Evolutionary conservation across 148 eudicot species (phyloP).

Genomic region (Rhododendron williamsianum): DNA sequence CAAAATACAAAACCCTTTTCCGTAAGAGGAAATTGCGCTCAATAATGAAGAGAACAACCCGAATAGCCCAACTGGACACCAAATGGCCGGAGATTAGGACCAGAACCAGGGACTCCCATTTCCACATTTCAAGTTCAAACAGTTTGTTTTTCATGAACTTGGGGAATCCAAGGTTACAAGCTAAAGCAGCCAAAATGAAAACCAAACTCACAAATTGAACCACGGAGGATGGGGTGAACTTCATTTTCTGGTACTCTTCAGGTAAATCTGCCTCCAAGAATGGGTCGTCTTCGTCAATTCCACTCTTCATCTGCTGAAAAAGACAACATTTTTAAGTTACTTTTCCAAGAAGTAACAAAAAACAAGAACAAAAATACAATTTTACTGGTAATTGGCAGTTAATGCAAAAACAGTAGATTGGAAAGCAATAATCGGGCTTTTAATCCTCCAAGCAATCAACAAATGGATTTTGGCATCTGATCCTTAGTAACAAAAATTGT

Average conservation of each 20-base stretch:
- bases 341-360: too few relatives aligned
- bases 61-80: constrained; percentile 32
- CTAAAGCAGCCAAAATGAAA: neutral
- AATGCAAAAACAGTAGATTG: neutral
- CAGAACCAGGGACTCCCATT: constrained; percentile 34
- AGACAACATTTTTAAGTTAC: too few relatives aligned
- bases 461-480: neutral
- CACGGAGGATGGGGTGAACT: neutral
- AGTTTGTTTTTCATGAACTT: neutral
- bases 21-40: constrained; percentile 28
- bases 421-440: neutral
- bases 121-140: neutral
- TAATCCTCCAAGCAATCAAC: neutral
- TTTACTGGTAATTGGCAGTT: neutral
- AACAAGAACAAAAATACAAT: neutral
- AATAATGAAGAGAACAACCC: constrained; percentile 24
- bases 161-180: neutral
- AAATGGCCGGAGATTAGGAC: constrained; percentile 34
- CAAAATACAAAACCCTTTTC: constrained; percentile 35
- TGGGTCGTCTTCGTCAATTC: neutral
- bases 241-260: neutral
- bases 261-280: neutral
- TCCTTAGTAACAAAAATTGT: neutral
- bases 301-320: neutral
- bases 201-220: constrained; percentile 1